These are phyloP conservation scores for Lipomyces orientalis DNA, from an alignment of 805 yeast genomes.

Conservation along the genomic window DNA sequence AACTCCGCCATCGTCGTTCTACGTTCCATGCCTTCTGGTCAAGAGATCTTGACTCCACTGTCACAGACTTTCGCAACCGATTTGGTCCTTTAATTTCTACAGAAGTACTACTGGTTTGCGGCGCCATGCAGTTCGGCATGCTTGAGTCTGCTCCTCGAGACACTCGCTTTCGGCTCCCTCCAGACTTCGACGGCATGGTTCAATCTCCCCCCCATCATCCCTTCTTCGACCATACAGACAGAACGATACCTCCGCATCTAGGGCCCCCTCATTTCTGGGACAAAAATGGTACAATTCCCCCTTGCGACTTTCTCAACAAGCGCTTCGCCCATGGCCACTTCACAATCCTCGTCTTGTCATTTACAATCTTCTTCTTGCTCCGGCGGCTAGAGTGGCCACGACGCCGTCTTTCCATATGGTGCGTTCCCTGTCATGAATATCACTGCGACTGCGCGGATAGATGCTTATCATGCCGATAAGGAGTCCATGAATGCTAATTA, in stretches of 20 bases:
- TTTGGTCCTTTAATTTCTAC: background rate
- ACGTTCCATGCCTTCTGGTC: no score
- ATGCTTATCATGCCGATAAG: background rate
- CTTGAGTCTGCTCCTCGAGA: background rate
- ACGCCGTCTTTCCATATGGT: slow-evolving; percentile 8
- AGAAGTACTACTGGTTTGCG: background rate
- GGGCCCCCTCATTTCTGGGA: background rate
- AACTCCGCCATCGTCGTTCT: no score
- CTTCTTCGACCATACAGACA: background rate
- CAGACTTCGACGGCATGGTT: background rate
- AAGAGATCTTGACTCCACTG: no score
- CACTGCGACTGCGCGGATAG: background rate
- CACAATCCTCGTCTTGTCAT: background rate
- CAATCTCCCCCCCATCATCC: background rate
- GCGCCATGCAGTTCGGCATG: background rate
- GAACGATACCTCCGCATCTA: background rate
- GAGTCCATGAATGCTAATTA: background rate
- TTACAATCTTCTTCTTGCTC: background rate
- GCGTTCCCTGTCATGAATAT: slow-evolving; percentile 6
- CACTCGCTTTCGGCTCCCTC: background rate
- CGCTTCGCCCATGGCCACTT: background rate
- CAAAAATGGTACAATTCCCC: background rate
- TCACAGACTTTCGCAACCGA: no score
- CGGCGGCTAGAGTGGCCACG: slow-evolving; percentile 6
- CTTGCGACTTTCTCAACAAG: background rate